A percentile compares a stretch with the other conserved stretches of the same genome.
Conservation (phyloP, 2,329 filamentous ascomycete species). For the Magnaporthiopsis poae region DNA sequence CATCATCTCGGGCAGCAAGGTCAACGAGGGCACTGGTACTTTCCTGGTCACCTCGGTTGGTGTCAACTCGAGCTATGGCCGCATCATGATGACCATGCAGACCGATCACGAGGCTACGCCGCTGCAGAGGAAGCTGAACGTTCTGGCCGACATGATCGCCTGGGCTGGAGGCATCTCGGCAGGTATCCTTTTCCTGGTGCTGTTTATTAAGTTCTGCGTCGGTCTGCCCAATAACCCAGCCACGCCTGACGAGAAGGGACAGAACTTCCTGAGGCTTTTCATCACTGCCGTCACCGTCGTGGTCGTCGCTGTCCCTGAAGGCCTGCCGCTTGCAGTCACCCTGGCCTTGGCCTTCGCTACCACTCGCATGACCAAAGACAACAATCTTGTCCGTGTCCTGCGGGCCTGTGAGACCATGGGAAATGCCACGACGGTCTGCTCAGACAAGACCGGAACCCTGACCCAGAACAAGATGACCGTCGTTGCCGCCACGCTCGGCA, state of each 20-base stretch:
- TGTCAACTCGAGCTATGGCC: constrained; percentile 43
- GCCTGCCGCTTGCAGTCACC: constrained; percentile 56
- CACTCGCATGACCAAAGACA: constrained; percentile 58
- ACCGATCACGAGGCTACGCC: constrained; percentile 43
- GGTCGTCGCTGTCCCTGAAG: constrained; percentile 58
- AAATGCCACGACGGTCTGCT: constrained; percentile 51
- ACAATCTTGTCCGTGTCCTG: constrained; percentile 59
- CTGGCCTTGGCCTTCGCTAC: constrained; percentile 58
- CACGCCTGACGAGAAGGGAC: constrained; percentile 12
- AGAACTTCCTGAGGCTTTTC: constrained; percentile 50
- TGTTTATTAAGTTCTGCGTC: constrained; percentile 68
- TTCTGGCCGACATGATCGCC: constrained; percentile 33
- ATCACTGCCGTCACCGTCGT: constrained; percentile 57
- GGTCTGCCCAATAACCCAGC: constrained; percentile 51
- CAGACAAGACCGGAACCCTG: constrained; percentile 58
- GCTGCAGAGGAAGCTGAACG: constrained; percentile 42
- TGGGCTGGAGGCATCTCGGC: constrained; percentile 54
- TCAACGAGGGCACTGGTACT: constrained; percentile 43
- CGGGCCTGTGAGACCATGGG: constrained; percentile 64
- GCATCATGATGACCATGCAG: constrained; percentile 46
- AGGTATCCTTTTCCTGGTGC: constrained; percentile 61
- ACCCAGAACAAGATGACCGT: constrained; percentile 63
- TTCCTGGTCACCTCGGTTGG: constrained; percentile 48
- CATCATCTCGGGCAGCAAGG: constrained; percentile 47
- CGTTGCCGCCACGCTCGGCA: constrained; percentile 50